Conservation (phyloP, 2,329 filamentous ascomycete genomes). For the Dactylellina drechsleri region DNA sequence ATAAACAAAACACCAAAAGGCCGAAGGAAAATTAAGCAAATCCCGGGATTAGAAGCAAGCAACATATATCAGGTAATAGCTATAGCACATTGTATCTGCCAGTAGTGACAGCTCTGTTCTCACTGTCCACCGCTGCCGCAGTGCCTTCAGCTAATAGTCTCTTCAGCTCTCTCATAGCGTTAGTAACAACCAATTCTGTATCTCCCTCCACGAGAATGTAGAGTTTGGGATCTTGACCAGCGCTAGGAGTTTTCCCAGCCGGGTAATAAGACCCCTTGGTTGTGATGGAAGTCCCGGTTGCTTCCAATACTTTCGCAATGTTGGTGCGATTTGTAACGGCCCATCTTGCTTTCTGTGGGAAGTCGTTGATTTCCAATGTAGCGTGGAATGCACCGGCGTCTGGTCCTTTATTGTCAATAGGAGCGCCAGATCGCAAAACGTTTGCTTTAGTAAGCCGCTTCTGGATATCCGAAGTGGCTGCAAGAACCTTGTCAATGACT, state of each 20-base stretch:
- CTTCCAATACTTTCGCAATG: slow-evolving; percentile 95
- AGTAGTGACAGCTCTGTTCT: slow-evolving; percentile 78
- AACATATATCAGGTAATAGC: slow-evolving; percentile 39
- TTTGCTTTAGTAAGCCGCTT: slow-evolving; percentile 88
- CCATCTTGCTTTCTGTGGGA: slow-evolving; percentile 96
- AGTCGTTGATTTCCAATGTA: slow-evolving; percentile 98
- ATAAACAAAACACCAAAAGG: background rate
- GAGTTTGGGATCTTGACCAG: slow-evolving; percentile 85
- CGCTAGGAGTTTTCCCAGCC: slow-evolving; percentile 79
- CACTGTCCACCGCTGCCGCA: slow-evolving; percentile 86
- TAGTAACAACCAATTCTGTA: slow-evolving; percentile 89
- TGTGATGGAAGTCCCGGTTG: slow-evolving; percentile 94
- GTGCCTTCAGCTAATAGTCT: slow-evolving; percentile 89
- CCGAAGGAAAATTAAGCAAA: background rate
- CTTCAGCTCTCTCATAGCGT: slow-evolving; percentile 89
- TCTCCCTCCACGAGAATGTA: slow-evolving; percentile 98
- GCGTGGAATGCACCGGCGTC: slow-evolving; percentile 97
- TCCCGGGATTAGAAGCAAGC: background rate
- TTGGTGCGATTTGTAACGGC: slow-evolving; percentile 98
- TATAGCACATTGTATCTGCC: slow-evolving; percentile 88
- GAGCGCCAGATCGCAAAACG: slow-evolving; percentile 87
- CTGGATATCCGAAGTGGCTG: slow-evolving; percentile 91
- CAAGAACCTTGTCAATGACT: slow-evolving; percentile 80
- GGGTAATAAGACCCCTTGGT: slow-evolving; percentile 94
- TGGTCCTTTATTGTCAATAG: slow-evolving; percentile 97